These are phyloP conservation scores for Geranomyces michiganensis DNA, from an alignment of 192 early-diverging fungal genomes.

Conservation along the genomic window DNA sequence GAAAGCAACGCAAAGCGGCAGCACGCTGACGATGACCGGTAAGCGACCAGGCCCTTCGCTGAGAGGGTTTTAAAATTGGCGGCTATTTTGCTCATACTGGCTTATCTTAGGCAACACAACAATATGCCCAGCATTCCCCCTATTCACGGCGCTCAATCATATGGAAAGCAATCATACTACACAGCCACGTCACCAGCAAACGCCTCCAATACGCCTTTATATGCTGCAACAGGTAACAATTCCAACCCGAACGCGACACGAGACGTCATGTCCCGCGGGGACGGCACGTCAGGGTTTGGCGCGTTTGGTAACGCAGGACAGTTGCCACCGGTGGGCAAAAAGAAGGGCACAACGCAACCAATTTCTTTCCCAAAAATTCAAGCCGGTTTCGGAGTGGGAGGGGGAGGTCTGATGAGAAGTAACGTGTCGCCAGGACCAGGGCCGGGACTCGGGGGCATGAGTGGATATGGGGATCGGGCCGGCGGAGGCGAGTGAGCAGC, in stretches of 20 bases:
- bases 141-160: conserved; percentile 30
- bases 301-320: conserved; percentile 11
- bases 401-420: conserved; percentile 25
- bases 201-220: neutral
- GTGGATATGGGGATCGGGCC: conserved; percentile 24
- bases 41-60: neutral
- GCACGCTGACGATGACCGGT: conserved; percentile 31
- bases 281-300: conserved; percentile 10
- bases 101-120: conserved; percentile 2
- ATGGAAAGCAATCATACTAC: conserved; percentile 30
- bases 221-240: neutral
- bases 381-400: conserved; percentile 29
- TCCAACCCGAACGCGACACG: neutral
- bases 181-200: conserved; percentile 11
- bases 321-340: conserved; percentile 25
- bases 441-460: conserved; percentile 25
- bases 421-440: conserved; percentile 29
- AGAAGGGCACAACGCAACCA: conserved; percentile 24
- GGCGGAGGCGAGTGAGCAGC: conserved; percentile 13
- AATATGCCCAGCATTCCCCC: conserved; percentile 29
- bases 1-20: conserved; percentile 35
- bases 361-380: conserved; percentile 37
- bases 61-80: neutral
- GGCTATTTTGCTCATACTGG: neutral
- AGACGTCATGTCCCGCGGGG: conserved; percentile 28